Conservation (phyloP, 2,329 filamentous ascomycete species). For the Colletotrichum cordylinicola region DNA sequence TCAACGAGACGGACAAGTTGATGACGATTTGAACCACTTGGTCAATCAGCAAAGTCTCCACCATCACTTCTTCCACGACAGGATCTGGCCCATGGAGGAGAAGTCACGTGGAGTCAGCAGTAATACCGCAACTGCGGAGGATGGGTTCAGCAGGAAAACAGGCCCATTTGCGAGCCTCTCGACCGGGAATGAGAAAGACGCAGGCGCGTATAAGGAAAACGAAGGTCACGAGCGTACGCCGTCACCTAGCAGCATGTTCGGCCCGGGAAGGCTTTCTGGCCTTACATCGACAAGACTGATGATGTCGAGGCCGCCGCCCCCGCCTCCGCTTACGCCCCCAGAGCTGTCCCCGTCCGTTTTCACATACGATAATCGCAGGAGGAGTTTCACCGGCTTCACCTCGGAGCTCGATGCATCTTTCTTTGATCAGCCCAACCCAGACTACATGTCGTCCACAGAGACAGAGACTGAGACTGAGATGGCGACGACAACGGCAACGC, state of each 20-base stretch:
- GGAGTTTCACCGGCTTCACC: constrained; percentile 36
- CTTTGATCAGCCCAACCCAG: constrained; percentile 56
- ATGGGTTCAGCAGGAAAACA: neutral
- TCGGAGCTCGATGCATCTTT: constrained; percentile 42
- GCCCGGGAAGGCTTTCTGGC: neutral
- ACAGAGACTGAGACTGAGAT: neutral
- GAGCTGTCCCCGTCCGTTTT: constrained; percentile 47
- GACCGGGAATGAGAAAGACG: neutral
- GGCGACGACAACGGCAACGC: constrained; percentile 26
- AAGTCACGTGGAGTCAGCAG: constrained; percentile 36
- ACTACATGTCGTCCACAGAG: constrained; percentile 47
- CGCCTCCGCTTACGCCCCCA: constrained; percentile 56
- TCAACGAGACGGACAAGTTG: neutral
- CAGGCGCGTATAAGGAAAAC: neutral
- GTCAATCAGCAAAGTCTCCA: constrained; percentile 19
- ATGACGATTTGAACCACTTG: neutral
- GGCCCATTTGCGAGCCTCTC: constrained; percentile 1
- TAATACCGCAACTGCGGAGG: constrained; percentile 20
- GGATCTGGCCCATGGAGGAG: constrained; percentile 25
- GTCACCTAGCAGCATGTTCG: neutral
- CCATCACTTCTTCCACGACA: constrained; percentile 9
- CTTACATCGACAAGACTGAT: constrained; percentile 9
- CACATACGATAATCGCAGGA: constrained; percentile 45
- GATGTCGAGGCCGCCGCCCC: constrained; percentile 46
- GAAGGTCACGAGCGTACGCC: neutral